Base-by-base conservation (phyloP, 1,284 basidiomycete species). In the Phellinidium pouzarii region DNA sequence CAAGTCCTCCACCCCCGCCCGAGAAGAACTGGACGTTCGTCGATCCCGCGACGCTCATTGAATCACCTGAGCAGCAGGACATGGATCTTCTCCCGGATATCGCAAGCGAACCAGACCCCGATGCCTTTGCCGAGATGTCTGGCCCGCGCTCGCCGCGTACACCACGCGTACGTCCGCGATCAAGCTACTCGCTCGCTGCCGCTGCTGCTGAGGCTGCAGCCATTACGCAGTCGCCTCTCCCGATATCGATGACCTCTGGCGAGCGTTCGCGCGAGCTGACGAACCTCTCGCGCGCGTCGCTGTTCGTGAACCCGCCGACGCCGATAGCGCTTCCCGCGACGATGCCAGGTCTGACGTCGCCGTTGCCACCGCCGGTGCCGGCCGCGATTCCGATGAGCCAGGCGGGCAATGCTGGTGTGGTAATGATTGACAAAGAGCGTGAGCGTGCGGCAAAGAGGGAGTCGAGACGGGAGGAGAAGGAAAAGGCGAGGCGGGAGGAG, bases 261-360 rank as follows among this genome's bases (percentile, higher is more conserved):
- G 31, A 12, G 12, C 17, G 11, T n/a, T 4, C 20, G 43, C 22
- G 43, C 23, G n/a, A 7, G 50, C 44, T 20, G 51, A 46, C 31
- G 38, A 37, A 19, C 53, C 49, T 36, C 25, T 56, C 22, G 26
- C 50, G 54, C 1, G 42, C 48, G n/a, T 53, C 51, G 4, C 17
- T 53, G 19, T 48, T 55, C 45, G 55, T 52, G 6, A 57, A 57
- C 26, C 55, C 55, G 14, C 55, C 55, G 4, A 57, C 55, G 2
- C 55, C 55, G 7, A 47, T 44, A 31, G 34, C 47, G 12, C 38
- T 41, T 26, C 51, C 51, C 22, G 38, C 51, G 20, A 31, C 48
- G 14, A 55, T 55, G 12, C 49, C 53, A 14, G n/a, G n/a, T n/a
- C n/a, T n/a, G n/a, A 42, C 42, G 17, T 34, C 19, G 37, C 19